These are phyloP conservation scores for Ascochyta clinopodiicola DNA, from an alignment of 2,329 filamentous ascomycete species.

Conservation along the genomic window DNA sequence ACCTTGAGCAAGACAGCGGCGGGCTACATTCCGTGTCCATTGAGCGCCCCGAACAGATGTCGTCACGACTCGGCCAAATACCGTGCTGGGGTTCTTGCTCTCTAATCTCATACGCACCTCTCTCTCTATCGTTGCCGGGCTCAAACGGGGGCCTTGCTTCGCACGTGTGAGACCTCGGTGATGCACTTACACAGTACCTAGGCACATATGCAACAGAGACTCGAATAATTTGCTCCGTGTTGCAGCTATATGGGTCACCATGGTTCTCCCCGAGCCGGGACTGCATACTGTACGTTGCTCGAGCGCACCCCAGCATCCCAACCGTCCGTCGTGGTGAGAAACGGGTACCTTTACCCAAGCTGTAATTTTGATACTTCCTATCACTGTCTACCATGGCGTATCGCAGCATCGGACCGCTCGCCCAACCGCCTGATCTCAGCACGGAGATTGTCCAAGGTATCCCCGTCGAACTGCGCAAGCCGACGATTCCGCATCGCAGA, in stretches of 20 bases:
- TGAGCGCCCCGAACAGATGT: background rate
- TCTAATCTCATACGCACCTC: background rate
- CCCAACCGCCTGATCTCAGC: background rate
- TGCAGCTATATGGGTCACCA: background rate
- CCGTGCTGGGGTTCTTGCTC: background rate
- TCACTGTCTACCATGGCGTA: slow-evolving; percentile 12
- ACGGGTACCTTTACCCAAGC: background rate
- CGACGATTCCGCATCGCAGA: background rate
- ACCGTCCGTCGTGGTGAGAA: background rate
- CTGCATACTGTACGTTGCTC: background rate
- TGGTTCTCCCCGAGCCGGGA: background rate
- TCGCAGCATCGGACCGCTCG: background rate
- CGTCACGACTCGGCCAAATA: background rate
- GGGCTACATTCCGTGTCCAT: background rate
- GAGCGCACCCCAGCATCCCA: background rate
- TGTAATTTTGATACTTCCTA: slow-evolving; percentile 6
- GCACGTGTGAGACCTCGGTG: background rate
- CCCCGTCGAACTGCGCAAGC: background rate
- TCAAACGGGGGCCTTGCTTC: background rate
- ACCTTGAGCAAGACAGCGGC: background rate
- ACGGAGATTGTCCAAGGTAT: background rate
- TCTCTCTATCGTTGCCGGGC: background rate
- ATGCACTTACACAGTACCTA: background rate
- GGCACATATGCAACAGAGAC: too few relatives aligned
- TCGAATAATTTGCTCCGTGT: background rate